Base-by-base conservation (phyloP, 2,329 filamentous ascomycete genomes). In the Capronia epimyces region DNA sequence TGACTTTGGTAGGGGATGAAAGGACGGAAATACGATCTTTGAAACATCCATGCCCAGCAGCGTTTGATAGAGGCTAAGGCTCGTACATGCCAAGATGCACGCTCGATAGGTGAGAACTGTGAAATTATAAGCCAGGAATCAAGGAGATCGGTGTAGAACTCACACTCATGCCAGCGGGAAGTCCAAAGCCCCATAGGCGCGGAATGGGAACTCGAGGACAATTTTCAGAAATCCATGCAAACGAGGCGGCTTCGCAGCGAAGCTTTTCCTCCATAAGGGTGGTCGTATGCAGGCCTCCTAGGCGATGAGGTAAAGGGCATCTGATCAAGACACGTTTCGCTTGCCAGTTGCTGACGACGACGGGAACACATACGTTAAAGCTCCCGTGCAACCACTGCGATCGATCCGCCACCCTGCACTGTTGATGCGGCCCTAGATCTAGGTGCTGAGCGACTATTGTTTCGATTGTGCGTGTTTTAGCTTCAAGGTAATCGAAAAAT, bases 91-190 rank as follows among this genome's bases (percentile, higher is more conserved):
- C 46, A 49, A 37, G 37, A 37, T 8, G 32, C 25, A 13, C 34
- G 25, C 16, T 32, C 46, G 1, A 36, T 12, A 4, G 34, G 18
- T 22, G 46, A 34, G 18, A 49, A 44, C 39, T 84, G 20, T 79
- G n/a, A 46, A 7, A 36, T 15, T n/a, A 18, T 46, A 10, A 37
- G 31, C 22, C 18, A 81, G 55, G 78, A 78, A 0, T n/a, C 78
- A 77, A 0, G 75, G 25, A 42, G 9, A 6, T 18, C 13, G 6
- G 12, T 21, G 9, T 8, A 13, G 9, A n/a, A 24, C 46, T 43
- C 24, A 43, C 46, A 3, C 7, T 10, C 16, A 20, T 3, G 25
- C 39, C 46, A 18, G 12, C 16, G 21, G 46, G 40, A 67, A 3
- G 68, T 71, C 53, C 65, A 61, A 46, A 60, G 9, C 52, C 57